A percentile compares a stretch with the other conserved stretches of the same genome.
Conservation (phyloP, 2,329 filamentous ascomycete species). For the Paecilomyces formosus region DNA sequence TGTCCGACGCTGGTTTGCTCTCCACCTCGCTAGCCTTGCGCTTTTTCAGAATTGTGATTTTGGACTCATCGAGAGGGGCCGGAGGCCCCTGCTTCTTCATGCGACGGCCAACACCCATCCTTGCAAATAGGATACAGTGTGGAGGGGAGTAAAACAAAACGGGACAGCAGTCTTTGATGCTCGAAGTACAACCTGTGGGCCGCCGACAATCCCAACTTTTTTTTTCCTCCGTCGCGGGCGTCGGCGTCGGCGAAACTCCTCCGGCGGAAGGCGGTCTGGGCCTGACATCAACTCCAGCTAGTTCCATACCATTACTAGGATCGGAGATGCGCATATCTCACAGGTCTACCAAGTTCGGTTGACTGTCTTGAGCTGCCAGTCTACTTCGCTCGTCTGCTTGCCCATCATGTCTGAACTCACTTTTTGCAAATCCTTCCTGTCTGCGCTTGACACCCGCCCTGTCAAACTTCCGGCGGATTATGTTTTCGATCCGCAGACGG, state of each 20-base stretch:
- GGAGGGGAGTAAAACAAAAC: not conserved
- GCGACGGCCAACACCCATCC: constrained; percentile 81
- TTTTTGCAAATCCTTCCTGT: constrained; percentile 79
- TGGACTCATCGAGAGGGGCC: constrained; percentile 66
- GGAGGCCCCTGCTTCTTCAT: constrained; percentile 95
- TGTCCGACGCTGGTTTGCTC: constrained; percentile 44
- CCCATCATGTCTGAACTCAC: constrained; percentile 66
- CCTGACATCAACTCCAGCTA: not conserved
- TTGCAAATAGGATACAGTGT: constrained; percentile 18
- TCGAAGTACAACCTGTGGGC: not conserved
- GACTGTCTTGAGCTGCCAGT: not conserved
- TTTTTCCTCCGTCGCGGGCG: not conserved
- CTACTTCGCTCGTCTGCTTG: not conserved
- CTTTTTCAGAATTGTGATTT: constrained; percentile 60
- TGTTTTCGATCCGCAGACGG: constrained; percentile 75
- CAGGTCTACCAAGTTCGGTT: not conserved
- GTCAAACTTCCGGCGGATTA: constrained; percentile 81
- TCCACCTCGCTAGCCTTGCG: constrained; percentile 70
- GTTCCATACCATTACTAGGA: not conserved
- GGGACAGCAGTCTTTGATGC: not conserved
- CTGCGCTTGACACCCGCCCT: constrained; percentile 68
- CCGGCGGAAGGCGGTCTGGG: not conserved
- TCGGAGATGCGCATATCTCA: not conserved
- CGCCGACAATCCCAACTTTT: not conserved
- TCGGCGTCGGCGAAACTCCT: not conserved